Evolutionary conservation across 2,329 filamentous ascomycete species (phyloP), one percentile per base, ranked within the genome.

Genomic region (Lachnellula cervina): DNA sequence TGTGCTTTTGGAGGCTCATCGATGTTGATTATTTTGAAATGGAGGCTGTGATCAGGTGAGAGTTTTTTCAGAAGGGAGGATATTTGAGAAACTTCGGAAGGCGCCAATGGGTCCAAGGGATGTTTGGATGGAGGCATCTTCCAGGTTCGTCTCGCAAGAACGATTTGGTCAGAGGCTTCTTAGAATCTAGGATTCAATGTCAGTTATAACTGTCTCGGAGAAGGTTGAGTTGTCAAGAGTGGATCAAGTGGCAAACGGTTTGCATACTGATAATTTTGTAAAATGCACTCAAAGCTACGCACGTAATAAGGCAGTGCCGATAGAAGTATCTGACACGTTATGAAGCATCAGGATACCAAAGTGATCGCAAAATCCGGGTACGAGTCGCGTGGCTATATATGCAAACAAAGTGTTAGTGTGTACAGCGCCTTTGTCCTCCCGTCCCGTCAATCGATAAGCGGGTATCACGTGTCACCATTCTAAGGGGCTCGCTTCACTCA

Each of bases 21-120:
- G 34, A 65, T 62, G 13, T 54, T 55, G 25, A 65, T 62, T 13
- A 59, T 42, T 48, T 66, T 64, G 57, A 66, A 65, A 42, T 65
- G 62, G 11, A 65, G 52, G n/a, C 35, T 59, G 44, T 61, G 44
- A 4, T 54, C 49, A 13, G 57, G 56, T 34, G 55, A 54, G 21
- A 46, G 43, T 4, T 49, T 52, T 49, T 63, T 64, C 21, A 65
- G 54, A 5, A 65, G 50, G 5, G 55, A 49, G 2, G 63, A 60
- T 13, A 62, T 54, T 46, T 57, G 58, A 6, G 47, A 16, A 19
- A 66, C 61, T 34, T 66, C 63, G 14, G 58, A 52, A 1, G 58
- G 53, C n/a, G 56, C 53, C 23, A 66, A 34, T 11, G 64, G 62
- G 37, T 66, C 62, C 2, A 66, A 52, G 14, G 62, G 62, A 45